Conservation (phyloP, 192 early-diverging fungal genomes). For the Dissophora ornata region DNA sequence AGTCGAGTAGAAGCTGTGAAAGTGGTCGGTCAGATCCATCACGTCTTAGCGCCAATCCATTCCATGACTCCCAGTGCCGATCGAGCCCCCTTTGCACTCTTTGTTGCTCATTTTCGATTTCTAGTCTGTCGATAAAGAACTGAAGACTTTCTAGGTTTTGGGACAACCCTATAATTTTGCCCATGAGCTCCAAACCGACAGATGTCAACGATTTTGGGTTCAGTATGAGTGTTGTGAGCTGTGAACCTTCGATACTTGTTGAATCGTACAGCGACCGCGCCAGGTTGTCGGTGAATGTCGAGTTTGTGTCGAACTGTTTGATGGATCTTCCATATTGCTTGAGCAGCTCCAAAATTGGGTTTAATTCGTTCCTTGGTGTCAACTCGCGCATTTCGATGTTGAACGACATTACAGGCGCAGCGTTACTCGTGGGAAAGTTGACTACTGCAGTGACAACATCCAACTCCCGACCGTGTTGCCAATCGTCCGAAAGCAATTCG, state of each 20-base stretch:
- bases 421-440: background rate
- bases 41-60: too few species aligned
- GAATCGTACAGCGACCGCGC: background rate
- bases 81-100: too few species aligned
- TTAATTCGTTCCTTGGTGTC: background rate
- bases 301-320: background rate
- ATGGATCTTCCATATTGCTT: background rate
- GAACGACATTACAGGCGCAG: background rate
- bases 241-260: background rate
- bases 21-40: too few species aligned
- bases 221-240: background rate
- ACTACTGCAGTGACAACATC: too few species aligned
- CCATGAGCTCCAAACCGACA: background rate
- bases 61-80: too few species aligned
- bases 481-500: too few species aligned
- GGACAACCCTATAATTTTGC: background rate
- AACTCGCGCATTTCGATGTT: background rate
- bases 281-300: background rate
- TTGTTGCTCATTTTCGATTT: too few species aligned
- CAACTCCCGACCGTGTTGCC: too few species aligned
- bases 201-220: background rate
- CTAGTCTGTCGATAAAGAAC: background rate
- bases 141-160: background rate
- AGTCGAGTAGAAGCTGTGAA: too few species aligned
- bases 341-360: background rate